Conservation (phyloP, 164 flowering plant genomes). For the Dillenia suffruticosa region DNA sequence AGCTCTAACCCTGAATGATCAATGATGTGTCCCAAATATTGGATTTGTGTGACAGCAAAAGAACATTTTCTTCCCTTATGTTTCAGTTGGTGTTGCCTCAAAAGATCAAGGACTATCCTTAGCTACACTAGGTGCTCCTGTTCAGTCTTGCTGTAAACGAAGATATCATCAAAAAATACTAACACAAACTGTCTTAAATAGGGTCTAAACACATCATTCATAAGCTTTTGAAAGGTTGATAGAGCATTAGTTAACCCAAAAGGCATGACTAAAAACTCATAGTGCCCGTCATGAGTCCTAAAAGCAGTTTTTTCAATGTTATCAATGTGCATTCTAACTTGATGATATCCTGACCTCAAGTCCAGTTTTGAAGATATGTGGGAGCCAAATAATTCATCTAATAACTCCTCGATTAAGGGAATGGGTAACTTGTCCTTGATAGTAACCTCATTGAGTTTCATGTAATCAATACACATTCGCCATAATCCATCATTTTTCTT, state of each 20-base stretch:
- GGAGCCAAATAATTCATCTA: no score
- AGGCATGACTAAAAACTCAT: background rate
- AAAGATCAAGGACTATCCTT: background rate
- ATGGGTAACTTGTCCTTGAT: no score
- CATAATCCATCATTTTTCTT: no score
- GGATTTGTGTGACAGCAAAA: background rate
- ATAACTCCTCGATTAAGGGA: no score
- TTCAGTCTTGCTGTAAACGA: background rate
- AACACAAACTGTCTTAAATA: background rate
- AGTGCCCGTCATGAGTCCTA: background rate
- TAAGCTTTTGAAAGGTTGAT: background rate
- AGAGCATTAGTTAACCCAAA: background rate
- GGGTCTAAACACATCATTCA: background rate
- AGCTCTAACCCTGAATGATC: background rate
- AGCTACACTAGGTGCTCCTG: background rate
- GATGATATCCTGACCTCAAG: no score
- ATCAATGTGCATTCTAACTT: no score
- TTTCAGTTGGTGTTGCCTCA: background rate
- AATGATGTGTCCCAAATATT: background rate
- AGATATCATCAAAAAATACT: background rate
- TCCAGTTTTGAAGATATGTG: no score
- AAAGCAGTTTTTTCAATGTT: no score
- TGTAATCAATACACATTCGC: no score
- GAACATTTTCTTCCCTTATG: background rate
- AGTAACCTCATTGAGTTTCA: no score